Evolutionary conservation across 106 monocot species (phyloP), one percentile per base, ranked within the genome.

Genomic region (Acanthochlamys bracteata): DNA sequence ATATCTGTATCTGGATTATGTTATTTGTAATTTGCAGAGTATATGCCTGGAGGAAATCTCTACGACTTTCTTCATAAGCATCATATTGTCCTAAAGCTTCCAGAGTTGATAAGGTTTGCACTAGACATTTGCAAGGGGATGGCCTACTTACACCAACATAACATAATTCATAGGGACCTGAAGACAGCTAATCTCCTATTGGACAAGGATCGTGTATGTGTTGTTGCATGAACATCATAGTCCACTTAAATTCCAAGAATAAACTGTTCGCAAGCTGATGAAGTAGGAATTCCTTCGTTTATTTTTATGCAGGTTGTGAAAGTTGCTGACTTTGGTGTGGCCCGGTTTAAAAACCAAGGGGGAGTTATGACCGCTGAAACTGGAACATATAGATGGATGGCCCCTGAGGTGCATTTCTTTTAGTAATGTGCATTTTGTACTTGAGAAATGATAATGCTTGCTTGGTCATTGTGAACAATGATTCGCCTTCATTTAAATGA

Each of bases 381-480:
- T 25, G 96, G 96, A 76, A 91, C 96, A 42, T 96, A 96, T 61
- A 79, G 91, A 72, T 96, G 96, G 96, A 96, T 96, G 96, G 96
- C 91, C 46, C 95, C 96, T 59, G 91, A 96, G 96, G 84, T 83
- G 61, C 11, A 59, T 52, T 21, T 33, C 33, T 33, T 33, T 6
- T 33, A 33, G 33, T 33, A 33, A 33, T 3, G 6, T n/a, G n/a
- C n/a, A n/a, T n/a, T n/a, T n/a, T n/a, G 33, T 6, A 33, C 6
- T 33, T 33, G 33, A 33, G 33, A 33, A 33, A 33, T 33, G 33
- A 33, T 6, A 33, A 33, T 33, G 33, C 33, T 3, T 33, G 33
- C 33, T 33, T 1, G 1, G 33, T 6, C 33, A 33, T 33, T 33
- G 6, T 33, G 33, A 33, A 33, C 33, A 33, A 6, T 33, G 6